Percentiles rank a stretch among this genome's conserved stretches.
Evolutionary conservation across 2,329 filamentous ascomycete genomes (phyloP).

Genomic region (Sphaerostilbella broomeana): DNA sequence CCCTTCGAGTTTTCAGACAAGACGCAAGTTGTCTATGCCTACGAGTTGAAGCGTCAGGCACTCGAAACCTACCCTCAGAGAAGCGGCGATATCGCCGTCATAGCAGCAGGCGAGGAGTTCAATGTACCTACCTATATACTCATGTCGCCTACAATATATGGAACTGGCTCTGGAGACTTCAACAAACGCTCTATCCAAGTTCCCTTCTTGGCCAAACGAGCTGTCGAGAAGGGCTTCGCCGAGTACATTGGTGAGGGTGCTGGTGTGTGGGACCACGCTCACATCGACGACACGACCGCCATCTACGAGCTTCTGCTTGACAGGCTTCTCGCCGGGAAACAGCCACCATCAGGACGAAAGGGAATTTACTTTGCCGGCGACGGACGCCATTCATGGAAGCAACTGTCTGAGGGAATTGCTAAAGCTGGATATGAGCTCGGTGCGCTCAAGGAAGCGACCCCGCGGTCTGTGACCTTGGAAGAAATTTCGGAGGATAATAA

Average conservation of each 20-base stretch:
- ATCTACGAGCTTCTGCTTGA: constrained; percentile 34
- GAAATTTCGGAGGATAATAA: constrained; percentile 20
- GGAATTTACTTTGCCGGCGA: constrained; percentile 38
- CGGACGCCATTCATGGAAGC: constrained; percentile 33
- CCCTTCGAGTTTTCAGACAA: constrained; percentile 34
- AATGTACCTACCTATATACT: constrained; percentile 40
- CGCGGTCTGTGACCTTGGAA: constrained; percentile 23
- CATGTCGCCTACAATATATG: constrained; percentile 42
- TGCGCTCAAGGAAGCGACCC: constrained; percentile 22
- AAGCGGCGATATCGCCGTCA: constrained; percentile 36
- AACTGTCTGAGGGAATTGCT: constrained; percentile 30
- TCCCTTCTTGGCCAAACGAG: constrained; percentile 25
- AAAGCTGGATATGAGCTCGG: constrained; percentile 26
- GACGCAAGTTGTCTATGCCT: constrained; percentile 36
- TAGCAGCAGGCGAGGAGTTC: constrained; percentile 31
- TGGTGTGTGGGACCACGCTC: constrained; percentile 36
- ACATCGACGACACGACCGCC: constrained; percentile 36
- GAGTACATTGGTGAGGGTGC: constrained; percentile 30
- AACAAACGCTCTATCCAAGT: constrained; percentile 34
- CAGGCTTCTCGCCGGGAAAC: constrained; percentile 25
- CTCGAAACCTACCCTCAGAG: constrained; percentile 35
- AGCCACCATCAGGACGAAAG: constrained; percentile 29
- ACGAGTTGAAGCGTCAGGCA: constrained; percentile 31
- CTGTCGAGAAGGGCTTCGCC: constrained; percentile 20
- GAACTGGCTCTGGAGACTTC: constrained; percentile 36